Conservation (phyloP, 1,284 basidiomycete genomes). For the Melampsora medusae region DNA sequence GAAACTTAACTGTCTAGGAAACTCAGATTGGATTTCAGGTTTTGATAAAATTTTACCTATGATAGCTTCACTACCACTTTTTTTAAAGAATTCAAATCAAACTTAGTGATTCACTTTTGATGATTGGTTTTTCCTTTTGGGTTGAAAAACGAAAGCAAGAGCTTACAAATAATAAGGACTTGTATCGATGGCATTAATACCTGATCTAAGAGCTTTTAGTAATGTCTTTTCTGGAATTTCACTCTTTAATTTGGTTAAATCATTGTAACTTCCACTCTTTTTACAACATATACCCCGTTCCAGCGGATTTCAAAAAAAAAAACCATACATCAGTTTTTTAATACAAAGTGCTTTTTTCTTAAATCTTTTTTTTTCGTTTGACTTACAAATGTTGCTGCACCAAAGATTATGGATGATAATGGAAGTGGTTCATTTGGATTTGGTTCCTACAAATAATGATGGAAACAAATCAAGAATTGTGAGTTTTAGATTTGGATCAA, state of each 20-base stretch:
- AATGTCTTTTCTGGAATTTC: constrained; percentile 68
- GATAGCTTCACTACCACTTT: constrained; percentile 23
- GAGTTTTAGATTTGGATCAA: no score
- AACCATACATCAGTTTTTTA: no score
- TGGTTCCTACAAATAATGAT: no score
- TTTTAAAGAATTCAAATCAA: no score
- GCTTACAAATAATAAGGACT: constrained; percentile 65
- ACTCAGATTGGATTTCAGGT: constrained; percentile 45
- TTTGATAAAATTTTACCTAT: constrained; percentile 21
- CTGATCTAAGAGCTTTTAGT: constrained; percentile 68
- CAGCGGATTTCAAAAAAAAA: background rate
- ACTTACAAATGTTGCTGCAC: constrained; percentile 67
- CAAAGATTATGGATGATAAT: constrained; percentile 64
- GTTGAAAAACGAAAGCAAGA: no score
- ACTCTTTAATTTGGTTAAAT: constrained; percentile 64
- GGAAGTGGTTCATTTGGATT: constrained; percentile 45
- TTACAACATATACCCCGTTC: background rate
- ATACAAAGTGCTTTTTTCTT: background rate
- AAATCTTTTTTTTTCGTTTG: no score
- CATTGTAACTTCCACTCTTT: constrained; percentile 67
- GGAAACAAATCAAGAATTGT: no score
- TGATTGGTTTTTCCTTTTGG: no score
- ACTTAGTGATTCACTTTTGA: no score
- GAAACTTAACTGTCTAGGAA: constrained; percentile 47
- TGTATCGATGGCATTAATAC: constrained; percentile 83